Conservation (phyloP, 176 grass and related monocot genomes). For the Oryza glumipatula region DNA sequence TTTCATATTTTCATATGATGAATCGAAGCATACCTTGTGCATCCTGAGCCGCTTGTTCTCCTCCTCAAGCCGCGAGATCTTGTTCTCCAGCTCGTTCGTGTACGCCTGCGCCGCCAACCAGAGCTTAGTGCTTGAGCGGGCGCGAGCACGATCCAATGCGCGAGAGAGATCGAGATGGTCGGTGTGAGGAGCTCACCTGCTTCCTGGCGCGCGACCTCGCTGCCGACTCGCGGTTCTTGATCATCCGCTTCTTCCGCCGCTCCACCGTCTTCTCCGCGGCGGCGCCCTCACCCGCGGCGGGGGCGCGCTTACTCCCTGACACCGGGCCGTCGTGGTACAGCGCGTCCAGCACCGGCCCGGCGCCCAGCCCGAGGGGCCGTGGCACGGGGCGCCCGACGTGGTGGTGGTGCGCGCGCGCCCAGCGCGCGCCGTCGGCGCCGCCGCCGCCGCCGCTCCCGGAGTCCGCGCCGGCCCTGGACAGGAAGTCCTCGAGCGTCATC, state of each 20-base stretch:
- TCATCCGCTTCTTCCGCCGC: slow-evolving; percentile 93
- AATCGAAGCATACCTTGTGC: slow-evolving; percentile 50
- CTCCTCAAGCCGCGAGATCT: slow-evolving; percentile 74
- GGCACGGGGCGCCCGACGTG: slow-evolving; percentile 52
- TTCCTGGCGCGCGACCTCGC: slow-evolving; percentile 89
- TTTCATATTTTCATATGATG: not conserved
- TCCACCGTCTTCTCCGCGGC: slow-evolving; percentile 52
- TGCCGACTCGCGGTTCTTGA: slow-evolving; percentile 94
- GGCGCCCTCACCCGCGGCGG: not conserved
- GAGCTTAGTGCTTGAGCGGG: not conserved
- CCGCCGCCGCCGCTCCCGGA: not conserved
- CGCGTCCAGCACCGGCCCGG: slow-evolving; percentile 63
- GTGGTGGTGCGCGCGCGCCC: not conserved
- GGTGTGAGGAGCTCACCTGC: slow-evolving; percentile 48
- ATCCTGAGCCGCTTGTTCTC: slow-evolving; percentile 63
- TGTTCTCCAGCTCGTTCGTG: slow-evolving; percentile 90
- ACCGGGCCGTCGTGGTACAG: slow-evolving; percentile 49
- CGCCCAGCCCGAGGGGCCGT: slow-evolving; percentile 45
- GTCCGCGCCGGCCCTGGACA: slow-evolving; percentile 50
- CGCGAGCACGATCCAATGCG: not conserved
- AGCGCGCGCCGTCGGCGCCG: slow-evolving; percentile 6
- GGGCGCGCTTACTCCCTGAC: slow-evolving; percentile 37
- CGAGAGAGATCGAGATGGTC: not conserved
- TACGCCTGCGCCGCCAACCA: slow-evolving; percentile 63
- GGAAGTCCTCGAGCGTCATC: slow-evolving; percentile 91